Evolutionary conservation across 139 green algal species (phyloP).

Genomic region (Chlorella sp.): DNA sequence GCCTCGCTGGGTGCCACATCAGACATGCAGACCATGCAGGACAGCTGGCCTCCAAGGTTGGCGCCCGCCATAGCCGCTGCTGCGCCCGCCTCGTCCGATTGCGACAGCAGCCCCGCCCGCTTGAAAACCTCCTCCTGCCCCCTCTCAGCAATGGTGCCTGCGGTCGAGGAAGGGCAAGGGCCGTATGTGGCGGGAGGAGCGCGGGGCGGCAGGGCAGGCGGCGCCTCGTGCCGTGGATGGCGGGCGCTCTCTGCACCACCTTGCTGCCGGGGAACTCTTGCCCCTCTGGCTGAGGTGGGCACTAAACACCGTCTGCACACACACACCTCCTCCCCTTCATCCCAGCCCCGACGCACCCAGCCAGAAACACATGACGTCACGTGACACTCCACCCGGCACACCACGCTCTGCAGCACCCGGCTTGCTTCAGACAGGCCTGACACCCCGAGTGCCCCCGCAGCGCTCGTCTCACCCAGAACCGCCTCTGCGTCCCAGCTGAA

Average conservation of each 20-base stretch:
- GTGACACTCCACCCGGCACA: neutral
- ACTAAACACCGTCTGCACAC: no score
- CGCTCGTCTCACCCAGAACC: constrained; percentile 18
- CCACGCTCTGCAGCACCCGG: neutral
- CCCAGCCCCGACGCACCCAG: no score
- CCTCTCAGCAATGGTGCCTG: constrained; percentile 57
- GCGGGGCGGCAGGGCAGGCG: neutral
- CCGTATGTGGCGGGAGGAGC: neutral
- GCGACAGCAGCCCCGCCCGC: constrained; percentile 42
- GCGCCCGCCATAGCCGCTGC: neutral
- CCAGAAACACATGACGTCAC: neutral
- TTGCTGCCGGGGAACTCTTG: neutral
- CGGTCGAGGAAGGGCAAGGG: neutral
- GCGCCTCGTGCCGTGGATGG: neutral
- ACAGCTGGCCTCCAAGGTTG: constrained; percentile 11
- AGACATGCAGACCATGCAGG: constrained; percentile 71
- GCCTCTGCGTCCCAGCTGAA: constrained; percentile 66
- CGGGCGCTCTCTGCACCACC: neutral
- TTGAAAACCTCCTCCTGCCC: constrained; percentile 55
- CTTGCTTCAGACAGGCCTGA: neutral
- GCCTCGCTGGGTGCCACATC: constrained; percentile 39
- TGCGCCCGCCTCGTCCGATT: constrained; percentile 29
- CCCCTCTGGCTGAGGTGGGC: no score
- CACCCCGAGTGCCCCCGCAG: neutral
- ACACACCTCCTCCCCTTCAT: no score